Evolutionary conservation across 2,329 filamentous ascomycete species (phyloP), one percentile per base, ranked within the genome.

Genomic region (Aspergillus awamori): DNA sequence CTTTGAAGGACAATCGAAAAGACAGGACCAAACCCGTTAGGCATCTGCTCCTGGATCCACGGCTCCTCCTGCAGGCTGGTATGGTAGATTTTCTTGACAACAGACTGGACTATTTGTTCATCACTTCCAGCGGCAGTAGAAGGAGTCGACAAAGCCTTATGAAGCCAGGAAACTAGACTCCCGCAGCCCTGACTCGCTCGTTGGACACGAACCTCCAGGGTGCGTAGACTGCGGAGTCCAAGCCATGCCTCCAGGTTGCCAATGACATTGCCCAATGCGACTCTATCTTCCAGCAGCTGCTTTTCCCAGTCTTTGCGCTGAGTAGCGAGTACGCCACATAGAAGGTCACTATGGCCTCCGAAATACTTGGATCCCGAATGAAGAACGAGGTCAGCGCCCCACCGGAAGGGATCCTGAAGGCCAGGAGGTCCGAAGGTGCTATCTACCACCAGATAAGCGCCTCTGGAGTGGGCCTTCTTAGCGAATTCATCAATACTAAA

Each of bases 301-400:
- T 76, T 73, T 22, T 86, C 75, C 89, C 89, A 91, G 8, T 81
- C 81, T 51, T 82, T 70, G 52, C 79, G 79, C 26, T 84, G 81
- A 4, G 93, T 84, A 0, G 87, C 86, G 36, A 99, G 79, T 15
- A 96, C 89, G n/a, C 95, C 95, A 72, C 91, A 96, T 4, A 99
- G 86, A 84, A 98, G 84, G 77, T 99, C 95, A 66, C 89, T 93
- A 79, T 99, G 95, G 0, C 95, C 95, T 24, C 95, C 95, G 66
- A 99, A 86, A 78, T 98, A 99, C 83, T 98, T 99, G 13, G 93
- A 97, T 4, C 93, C 95, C 53, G 86, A 90, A 78, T 99, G 95
- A 90, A 98, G 90, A 30, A 97, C 86, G 1, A 93, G 78, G 77
- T 98, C 94, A 26, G 90, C 92, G 52, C 92, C 94, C 74, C 85